These are phyloP conservation scores for Diplodia seriata DNA, from an alignment of 2,329 filamentous ascomycete species.

Conservation along the genomic window DNA sequence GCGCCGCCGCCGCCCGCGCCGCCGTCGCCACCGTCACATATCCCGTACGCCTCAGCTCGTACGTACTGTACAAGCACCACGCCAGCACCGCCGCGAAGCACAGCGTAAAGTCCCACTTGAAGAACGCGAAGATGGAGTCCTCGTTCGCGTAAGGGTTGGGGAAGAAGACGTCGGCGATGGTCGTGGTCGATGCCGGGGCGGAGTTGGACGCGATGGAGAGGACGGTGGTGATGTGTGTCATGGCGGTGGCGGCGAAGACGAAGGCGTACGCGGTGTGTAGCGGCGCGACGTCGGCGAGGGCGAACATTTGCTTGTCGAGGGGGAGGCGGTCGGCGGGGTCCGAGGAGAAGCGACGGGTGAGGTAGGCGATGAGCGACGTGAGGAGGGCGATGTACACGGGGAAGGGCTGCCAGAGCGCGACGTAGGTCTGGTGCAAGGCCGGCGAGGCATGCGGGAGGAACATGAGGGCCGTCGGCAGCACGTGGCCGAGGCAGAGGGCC, in stretches of 20 bases:
- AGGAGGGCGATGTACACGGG: neutral
- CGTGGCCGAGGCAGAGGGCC: conserved; percentile 38
- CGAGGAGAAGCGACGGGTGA: neutral
- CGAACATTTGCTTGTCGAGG: conserved; percentile 12
- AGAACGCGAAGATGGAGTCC: conserved; percentile 14
- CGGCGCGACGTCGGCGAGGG: conserved; percentile 2
- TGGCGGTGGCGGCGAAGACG: neutral
- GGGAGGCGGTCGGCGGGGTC: neutral
- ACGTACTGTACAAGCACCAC: conserved; percentile 28
- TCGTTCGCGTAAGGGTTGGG: neutral
- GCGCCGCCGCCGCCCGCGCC: neutral
- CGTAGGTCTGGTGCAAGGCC: conserved; percentile 34
- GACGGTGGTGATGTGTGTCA: neutral
- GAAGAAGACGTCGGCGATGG: neutral
- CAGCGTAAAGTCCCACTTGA: conserved; percentile 24
- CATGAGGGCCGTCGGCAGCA: conserved; percentile 39
- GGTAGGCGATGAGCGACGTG: neutral
- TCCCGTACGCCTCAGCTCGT: conserved; percentile 22
- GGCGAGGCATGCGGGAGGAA: conserved; percentile 37
- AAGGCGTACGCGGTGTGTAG: neutral
- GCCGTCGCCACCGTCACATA: conserved; percentile 22
- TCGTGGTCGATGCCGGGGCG: neutral
- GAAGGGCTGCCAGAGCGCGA: conserved; percentile 38
- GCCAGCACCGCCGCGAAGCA: conserved; percentile 15
- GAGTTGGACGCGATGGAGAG: neutral